Percentiles rank a stretch among this genome's conserved stretches.
Conservation (phyloP, 2,329 filamentous ascomycete species). For the Pyricularia grisea region DNA sequence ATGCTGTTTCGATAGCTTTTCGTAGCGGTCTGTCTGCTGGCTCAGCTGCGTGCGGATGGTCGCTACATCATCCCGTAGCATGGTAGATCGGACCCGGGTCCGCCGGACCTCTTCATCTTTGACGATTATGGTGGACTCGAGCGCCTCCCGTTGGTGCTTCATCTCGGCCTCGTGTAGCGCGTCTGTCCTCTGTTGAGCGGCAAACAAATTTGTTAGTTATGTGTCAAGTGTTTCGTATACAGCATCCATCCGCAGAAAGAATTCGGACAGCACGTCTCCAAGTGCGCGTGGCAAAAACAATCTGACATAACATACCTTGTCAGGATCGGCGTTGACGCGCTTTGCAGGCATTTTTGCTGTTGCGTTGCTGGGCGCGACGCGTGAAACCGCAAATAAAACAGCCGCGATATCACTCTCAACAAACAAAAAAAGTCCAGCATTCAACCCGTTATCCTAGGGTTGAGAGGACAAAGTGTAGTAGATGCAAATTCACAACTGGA, state of each 20-base stretch:
- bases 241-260: neutral
- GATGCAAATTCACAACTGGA: neutral
- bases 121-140: conserved; percentile 56
- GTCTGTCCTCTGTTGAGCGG: conserved; percentile 27
- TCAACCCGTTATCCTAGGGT: neutral
- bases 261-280: neutral
- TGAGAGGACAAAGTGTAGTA: neutral
- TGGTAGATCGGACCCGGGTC: conserved; percentile 46
- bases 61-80: conserved; percentile 29
- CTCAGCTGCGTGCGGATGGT: conserved; percentile 54
- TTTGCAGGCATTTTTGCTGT: neutral
- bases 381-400: neutral
- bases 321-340: conserved; percentile 23
- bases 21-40: conserved; percentile 50
- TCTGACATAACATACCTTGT: conserved; percentile 21
- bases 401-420: neutral
- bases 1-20: conserved; percentile 29
- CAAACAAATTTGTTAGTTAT: neutral
- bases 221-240: neutral
- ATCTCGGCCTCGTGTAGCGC: conserved; percentile 53
- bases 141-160: conserved; percentile 55
- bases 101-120: conserved; percentile 69
- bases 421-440: neutral
- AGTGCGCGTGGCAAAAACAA: neutral
- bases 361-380: neutral